Percentiles rank a stretch among this genome's conserved stretches.
Conservation (phyloP, 306 rosid species). For the Corylus americana region DNA sequence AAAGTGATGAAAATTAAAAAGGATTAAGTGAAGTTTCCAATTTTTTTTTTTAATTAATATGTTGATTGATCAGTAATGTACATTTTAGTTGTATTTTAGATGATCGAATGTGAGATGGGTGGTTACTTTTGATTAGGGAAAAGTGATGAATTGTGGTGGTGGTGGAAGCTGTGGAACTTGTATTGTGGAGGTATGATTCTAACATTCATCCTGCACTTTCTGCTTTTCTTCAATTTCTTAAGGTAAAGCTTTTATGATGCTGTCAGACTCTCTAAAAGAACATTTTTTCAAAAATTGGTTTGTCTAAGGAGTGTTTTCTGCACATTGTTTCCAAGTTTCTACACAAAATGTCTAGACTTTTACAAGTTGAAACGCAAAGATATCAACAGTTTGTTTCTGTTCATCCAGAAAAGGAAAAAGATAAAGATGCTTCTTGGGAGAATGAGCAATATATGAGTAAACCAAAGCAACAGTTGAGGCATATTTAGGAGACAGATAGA, state of each 20-base stretch:
- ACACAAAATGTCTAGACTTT: neutral
- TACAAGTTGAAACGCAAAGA: neutral
- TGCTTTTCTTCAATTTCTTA: neutral
- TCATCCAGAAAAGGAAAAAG: neutral
- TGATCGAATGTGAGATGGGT: neutral
- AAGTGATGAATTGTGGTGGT: constrained; percentile 93
- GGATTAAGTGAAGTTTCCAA: too few species aligned
- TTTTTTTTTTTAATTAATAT: neutral
- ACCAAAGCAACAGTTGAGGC: neutral
- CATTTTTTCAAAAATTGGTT: neutral
- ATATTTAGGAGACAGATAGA: neutral
- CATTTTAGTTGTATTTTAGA: neutral
- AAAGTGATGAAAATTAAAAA: too few species aligned
- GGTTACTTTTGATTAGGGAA: constrained; percentile 54
- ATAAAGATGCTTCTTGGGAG: neutral
- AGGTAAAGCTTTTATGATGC: neutral
- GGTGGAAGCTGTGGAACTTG: constrained; percentile 97
- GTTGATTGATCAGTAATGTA: neutral
- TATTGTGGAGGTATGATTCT: constrained; percentile 65
- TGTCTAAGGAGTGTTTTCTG: neutral
- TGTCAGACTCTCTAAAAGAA: neutral
- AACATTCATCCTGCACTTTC: neutral
- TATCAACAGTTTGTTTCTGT: neutral
- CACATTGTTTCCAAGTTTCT: neutral
- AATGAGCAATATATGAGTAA: neutral